Evolutionary conservation across 1,139 yeast genomes (phyloP), one percentile per base, ranked within the genome.

Genomic region (Candida tetrigidarum): DNA sequence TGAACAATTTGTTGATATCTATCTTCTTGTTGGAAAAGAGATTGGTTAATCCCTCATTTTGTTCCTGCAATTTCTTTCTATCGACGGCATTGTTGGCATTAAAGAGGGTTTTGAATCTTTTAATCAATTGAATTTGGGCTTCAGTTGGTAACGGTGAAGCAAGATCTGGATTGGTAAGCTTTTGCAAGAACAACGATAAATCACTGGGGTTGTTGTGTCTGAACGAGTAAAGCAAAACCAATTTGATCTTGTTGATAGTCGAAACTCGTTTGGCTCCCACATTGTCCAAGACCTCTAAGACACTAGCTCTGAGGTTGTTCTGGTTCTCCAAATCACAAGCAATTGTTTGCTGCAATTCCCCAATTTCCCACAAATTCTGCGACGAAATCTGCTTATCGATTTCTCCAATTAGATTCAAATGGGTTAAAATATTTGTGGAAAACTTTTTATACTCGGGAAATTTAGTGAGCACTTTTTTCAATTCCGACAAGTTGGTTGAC

Each of bases 361-460:
- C 87, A 6, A 91, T 79, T 48, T 86, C 91, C 86, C 97, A 86
- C 41, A 93, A 69, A 51, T 86, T 75, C 44, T 77, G 75, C 16
- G 63, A 55, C 18, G 79, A 77, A 37, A 89, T 79, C 46, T 84
- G 85, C 45, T 80, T 78, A 55, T 92, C 96, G 40, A 93, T 76
- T 58, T 92, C 98, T 30, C 93, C 81, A 6, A 93, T 91, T 28
- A 93, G 74, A 16, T 96, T 83, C 74, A 95, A 90, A 64, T 95
- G 99, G 59, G 93, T 93, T 36, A 96, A 80, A n/a, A 95, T 91
- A 59, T 91, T 93, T 34, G 91, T 84, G 10, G 96, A 86, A 39
- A 92, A 74, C 59, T 88, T 88, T 51, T 91, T 84, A 61, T 87
- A 92, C 61, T 93, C 98, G 1, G 99, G 99, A 57, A 87, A 91